Conservation (phyloP, 331 rosid species). For the Erythrophleum ivorense region DNA sequence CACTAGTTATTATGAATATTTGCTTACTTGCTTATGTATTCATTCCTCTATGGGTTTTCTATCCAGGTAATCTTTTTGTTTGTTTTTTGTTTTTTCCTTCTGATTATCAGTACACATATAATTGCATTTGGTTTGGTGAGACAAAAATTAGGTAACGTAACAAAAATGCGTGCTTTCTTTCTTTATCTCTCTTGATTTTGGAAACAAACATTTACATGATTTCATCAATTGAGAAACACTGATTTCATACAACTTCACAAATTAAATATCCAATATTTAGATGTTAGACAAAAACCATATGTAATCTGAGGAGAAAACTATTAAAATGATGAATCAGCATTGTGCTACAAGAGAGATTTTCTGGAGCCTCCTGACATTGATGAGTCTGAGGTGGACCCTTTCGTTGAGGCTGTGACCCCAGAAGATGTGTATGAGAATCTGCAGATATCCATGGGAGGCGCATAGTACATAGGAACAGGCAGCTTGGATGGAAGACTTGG, state of each 20-base stretch:
- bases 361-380: slow-evolving; percentile 55
- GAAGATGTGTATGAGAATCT: slow-evolving; percentile 57
- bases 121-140: too few relatives aligned
- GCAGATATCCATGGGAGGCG: slow-evolving; percentile 57
- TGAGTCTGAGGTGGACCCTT: slow-evolving; percentile 53
- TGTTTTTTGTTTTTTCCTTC: too few relatives aligned
- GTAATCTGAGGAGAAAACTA: not conserved
- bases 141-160: not conserved
- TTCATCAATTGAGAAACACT: not conserved
- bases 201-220: not conserved
- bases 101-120: too few relatives aligned
- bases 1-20: too few relatives aligned
- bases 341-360: slow-evolving; percentile 44
- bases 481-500: slow-evolving; percentile 58
- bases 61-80: too few relatives aligned
- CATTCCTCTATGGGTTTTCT: not conserved
- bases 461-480: slow-evolving; percentile 73
- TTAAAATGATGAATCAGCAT: not conserved
- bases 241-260: not conserved
- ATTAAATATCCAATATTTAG: not conserved
- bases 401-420: slow-evolving; percentile 29
- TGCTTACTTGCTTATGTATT: not conserved
- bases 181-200: not conserved
- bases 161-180: not conserved
- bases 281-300: not conserved